Conservation (phyloP, 768 basidiomycete species). For the Dendrothele bispora region DNA sequence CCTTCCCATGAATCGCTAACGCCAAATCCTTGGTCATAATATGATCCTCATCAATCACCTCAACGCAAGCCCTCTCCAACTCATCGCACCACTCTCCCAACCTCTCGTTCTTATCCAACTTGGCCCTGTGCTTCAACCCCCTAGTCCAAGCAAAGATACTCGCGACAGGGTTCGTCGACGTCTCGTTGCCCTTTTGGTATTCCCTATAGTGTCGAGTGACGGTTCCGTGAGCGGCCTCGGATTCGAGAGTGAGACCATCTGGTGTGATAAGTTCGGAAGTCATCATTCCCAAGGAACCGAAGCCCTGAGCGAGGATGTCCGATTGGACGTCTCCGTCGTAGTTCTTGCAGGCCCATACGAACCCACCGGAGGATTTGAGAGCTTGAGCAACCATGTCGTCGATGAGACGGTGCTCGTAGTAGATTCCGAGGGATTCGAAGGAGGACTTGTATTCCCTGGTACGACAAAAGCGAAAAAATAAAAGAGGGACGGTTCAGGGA, state of each 20-base stretch:
- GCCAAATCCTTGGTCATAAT: slow-evolving; percentile 98
- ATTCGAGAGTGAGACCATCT: slow-evolving; percentile 89
- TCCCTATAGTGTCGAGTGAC: slow-evolving; percentile 98
- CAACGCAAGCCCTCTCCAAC: slow-evolving; percentile 86
- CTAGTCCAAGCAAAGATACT: slow-evolving; percentile 99
- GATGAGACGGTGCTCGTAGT: slow-evolving; percentile 96
- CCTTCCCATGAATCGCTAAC: slow-evolving; percentile 59
- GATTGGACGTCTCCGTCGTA: slow-evolving; percentile 88
- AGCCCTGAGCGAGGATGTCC: slow-evolving; percentile 97
- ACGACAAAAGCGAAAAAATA: neutral
- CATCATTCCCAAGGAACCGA: slow-evolving; percentile 98
- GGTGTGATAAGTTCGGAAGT: slow-evolving; percentile 94
- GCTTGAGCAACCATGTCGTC: slow-evolving; percentile 99
- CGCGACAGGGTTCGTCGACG: slow-evolving; percentile 97
- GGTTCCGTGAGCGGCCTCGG: slow-evolving; percentile 96
- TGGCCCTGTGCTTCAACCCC: slow-evolving; percentile 89
- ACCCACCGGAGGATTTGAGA: slow-evolving; percentile 95
- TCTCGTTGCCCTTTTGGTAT: slow-evolving; percentile 96
- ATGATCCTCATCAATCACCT: slow-evolving; percentile 87
- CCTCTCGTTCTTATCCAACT: slow-evolving; percentile 80
- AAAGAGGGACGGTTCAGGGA: neutral
- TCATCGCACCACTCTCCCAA: slow-evolving; percentile 73
- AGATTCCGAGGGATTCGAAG: slow-evolving; percentile 72
- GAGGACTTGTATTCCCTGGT: slow-evolving; percentile 63
- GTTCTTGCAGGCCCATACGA: slow-evolving; percentile 75